Base-by-base conservation (phyloP, 768 basidiomycete species). In the Trametes cinnabarina region DNA sequence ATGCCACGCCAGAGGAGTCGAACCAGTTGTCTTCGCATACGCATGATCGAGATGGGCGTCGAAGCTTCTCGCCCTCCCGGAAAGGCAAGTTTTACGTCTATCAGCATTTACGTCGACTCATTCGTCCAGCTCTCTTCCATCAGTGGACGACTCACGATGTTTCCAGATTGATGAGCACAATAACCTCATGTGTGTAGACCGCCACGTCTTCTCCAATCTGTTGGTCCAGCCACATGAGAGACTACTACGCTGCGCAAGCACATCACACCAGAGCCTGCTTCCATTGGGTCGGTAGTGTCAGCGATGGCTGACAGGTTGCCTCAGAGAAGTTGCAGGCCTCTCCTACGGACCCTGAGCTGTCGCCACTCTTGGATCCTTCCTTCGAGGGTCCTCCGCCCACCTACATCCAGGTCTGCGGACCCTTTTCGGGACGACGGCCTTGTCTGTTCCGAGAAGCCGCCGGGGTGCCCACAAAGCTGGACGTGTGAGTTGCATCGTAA, bases 351-450 rank as follows among this genome's bases (percentile, higher is more conserved):
- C 62, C 56, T 0, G 49, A 60, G 3, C 9, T 65, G 10, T 64
- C 64, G 3, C 65, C 69, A 8, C 51, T 70, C 3, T 52, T 70
- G 1, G 47, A 55, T 6, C 30, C 57, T n/a, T 62, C 65, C 4
- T 65, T 63, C 50, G 51, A 46, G 15, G 63, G 58, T 4, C 43
- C 70, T 2, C 63, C 70, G 0, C 60, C 66, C 0, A 57, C 63
- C 15, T 69, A 64, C 48, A 41, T 71, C 22, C 70, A 70, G 37
- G 56, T 71, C 19, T 37, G 46, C 30, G 70, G 70, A 72, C 50
- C 68, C 66, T 4, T 25, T 68, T 25, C 55, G 69, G 19, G 71
- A 72, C 50, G 71, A 71, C 25, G 70, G 64, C 1, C 42, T 71
- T 11, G 43, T 69, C 15, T 72, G 69, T 37, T 66, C 63, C 19